These are phyloP conservation scores for Saccharum hybrid DNA, from an alignment of 202 grass and related monocot genomes.

Conservation along the genomic window DNA sequence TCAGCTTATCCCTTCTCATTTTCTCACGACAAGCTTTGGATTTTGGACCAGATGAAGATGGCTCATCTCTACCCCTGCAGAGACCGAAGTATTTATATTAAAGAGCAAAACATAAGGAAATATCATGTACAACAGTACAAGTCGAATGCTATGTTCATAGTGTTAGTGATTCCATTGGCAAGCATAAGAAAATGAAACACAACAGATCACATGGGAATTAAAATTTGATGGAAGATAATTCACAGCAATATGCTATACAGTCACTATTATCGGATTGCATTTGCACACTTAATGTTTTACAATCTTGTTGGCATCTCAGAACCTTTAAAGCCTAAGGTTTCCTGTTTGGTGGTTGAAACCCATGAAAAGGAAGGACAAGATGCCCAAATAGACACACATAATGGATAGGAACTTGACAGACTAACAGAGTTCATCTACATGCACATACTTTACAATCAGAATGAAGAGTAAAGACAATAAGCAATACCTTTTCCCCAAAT, in stretches of 20 bases:
- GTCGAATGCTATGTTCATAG: background rate
- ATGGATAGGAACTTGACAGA: background rate
- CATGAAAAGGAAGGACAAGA: background rate
- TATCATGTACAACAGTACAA: background rate
- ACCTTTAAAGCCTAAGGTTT: background rate
- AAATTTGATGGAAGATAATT: background rate
- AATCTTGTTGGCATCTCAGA: background rate
- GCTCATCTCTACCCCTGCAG: slow-evolving; percentile 70
- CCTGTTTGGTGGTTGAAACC: background rate
- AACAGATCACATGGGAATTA: background rate
- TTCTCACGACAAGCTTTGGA: slow-evolving; percentile 86
- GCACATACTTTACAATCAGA: slow-evolving; percentile 14
- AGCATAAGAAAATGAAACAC: slow-evolving; percentile 4
- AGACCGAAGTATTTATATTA: slow-evolving; percentile 13
- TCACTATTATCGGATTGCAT: background rate
- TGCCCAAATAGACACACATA: background rate
- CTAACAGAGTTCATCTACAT: background rate
- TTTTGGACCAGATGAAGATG: slow-evolving; percentile 58
- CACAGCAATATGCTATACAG: background rate
- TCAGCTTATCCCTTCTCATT: slow-evolving; percentile 75
- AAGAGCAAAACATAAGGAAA: background rate
- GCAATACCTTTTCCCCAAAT: slow-evolving; percentile 69
- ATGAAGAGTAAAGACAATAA: slow-evolving; percentile 16
- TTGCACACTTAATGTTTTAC: background rate
- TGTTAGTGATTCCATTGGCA: slow-evolving; percentile 15